Evolutionary conservation across 768 basidiomycete genomes (phyloP).

Genomic region (Clitopilus passeckerianus): DNA sequence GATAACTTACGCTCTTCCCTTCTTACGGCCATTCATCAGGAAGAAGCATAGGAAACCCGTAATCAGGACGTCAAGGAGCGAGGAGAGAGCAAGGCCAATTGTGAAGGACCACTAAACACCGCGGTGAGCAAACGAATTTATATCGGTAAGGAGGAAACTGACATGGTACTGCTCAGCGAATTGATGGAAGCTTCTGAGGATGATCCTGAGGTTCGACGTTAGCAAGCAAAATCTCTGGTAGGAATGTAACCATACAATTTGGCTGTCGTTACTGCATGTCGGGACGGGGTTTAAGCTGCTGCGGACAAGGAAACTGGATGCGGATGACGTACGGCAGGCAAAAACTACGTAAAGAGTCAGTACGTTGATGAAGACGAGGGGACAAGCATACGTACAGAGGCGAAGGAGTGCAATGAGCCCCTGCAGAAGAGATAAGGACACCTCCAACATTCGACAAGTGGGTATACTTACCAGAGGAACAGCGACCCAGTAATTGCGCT

Average conservation of each 20-base stretch:
- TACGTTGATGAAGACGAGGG: background rate
- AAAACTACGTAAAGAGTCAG: slow-evolving; percentile 12
- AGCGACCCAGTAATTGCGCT: slow-evolving; percentile 25
- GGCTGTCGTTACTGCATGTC: slow-evolving; percentile 8
- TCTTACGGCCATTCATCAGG: slow-evolving; percentile 33
- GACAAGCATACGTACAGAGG: slow-evolving; percentile 12
- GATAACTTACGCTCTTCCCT: slow-evolving; percentile 28
- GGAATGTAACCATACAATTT: slow-evolving; percentile 7
- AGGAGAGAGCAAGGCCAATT: slow-evolving; percentile 43
- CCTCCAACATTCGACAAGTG: no score
- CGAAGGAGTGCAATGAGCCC: slow-evolving; percentile 26
- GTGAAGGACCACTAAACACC: slow-evolving; percentile 44
- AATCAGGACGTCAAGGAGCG: slow-evolving; percentile 44
- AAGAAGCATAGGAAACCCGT: slow-evolving; percentile 39
- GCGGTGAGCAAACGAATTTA: background rate
- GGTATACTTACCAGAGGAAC: slow-evolving; percentile 28
- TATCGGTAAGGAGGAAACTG: background rate
- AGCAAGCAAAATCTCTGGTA: background rate
- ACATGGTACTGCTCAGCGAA: slow-evolving; percentile 11
- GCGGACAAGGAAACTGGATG: background rate
- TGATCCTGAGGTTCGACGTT: slow-evolving; percentile 5
- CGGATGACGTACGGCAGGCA: slow-evolving; percentile 16
- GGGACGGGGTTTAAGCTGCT: no score
- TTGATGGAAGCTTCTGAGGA: slow-evolving; percentile 5
- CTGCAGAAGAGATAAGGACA: slow-evolving; percentile 2